Percentiles rank a stretch among this genome's conserved stretches.
Evolutionary conservation across 1,284 basidiomycete species (phyloP).

Genomic region (Cerrena zonata): DNA sequence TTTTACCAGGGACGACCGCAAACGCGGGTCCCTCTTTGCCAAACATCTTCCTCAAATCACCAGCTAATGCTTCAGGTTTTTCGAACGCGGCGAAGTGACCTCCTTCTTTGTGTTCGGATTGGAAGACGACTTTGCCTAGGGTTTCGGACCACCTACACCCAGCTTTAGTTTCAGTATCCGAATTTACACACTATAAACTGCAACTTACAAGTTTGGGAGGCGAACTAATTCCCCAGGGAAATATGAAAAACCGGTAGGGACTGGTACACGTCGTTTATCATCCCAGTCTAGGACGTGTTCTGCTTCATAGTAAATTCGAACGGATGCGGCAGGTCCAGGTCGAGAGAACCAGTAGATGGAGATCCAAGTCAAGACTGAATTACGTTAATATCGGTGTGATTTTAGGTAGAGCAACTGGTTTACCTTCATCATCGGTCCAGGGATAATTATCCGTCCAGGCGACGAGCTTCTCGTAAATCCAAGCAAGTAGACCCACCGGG

Average conservation of each 20-base stretch:
- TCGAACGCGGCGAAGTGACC: slow-evolving; percentile 6
- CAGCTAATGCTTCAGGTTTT: neutral
- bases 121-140: slow-evolving; percentile 2
- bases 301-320: slow-evolving; percentile 35
- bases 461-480: slow-evolving; percentile 58
- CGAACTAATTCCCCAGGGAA: slow-evolving; percentile 3
- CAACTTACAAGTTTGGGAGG: slow-evolving; percentile 1
- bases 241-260: slow-evolving; percentile 1
- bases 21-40: neutral
- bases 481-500: slow-evolving; percentile 52
- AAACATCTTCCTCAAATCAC: slow-evolving; percentile 6
- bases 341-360: slow-evolving; percentile 37
- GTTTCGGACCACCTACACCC: neutral
- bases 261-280: neutral
- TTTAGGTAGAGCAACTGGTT: neutral
- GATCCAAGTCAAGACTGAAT: slow-evolving; percentile 35
- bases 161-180: neutral
- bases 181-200: neutral
- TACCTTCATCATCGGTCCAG: slow-evolving; percentile 46
- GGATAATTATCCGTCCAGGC: slow-evolving; percentile 46
- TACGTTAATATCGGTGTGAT: neutral
- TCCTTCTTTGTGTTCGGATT: slow-evolving; percentile 2
- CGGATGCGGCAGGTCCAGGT: slow-evolving; percentile 31
- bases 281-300: neutral
- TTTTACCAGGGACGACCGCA: neutral